Evolutionary conservation across 495 filamentous ascomycete genomes (phyloP), one percentile per base, ranked within the genome.

Genomic region (Xylaria castorea): DNA sequence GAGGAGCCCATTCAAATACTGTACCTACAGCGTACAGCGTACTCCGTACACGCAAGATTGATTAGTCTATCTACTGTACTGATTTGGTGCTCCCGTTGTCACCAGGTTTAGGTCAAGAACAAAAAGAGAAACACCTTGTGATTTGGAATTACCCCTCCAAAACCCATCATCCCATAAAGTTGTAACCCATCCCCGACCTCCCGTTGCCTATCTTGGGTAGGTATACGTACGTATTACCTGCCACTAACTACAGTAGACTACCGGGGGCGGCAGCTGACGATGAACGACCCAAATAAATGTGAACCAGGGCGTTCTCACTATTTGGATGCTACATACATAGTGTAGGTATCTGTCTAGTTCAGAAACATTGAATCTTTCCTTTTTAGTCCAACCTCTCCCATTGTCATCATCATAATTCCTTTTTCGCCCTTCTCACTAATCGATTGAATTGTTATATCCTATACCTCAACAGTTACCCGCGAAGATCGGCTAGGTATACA

Each of bases 61-160:
- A 61, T 5, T 38, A n/a, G n/a, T n/a, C n/a, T n/a, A n/a, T n/a
- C n/a, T n/a, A n/a, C n/a, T n/a, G n/a, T n/a, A 12, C 32, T 61
- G 20, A n/a, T 42, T 34, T 64, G 38, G 53, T 57, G 53, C 25
- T 30, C 4, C 25, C 51, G 8, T 22, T 32, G 53, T n/a, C n/a
- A n/a, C n/a, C n/a, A n/a, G n/a, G n/a, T n/a, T 30, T 57, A 12
- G 53, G 27, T 7, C 61, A 2, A 44, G 18, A 46, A 38, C 18
- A 32, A 64, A 22, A 22, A 27, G 22, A 40, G 14, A 51, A 27
- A 51, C 14, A 53, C 30, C 44, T 57, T 22, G 48, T 32, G 66
- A 68, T 68, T 68, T 68, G 66, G 66, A 68, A 68, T 68, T 68
- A 68, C 66, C 66, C 66, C 66, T 68, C 66, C 46, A 48, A 61